These are phyloP conservation scores for Silene coronaria DNA, from an alignment of 179 eudicot genomes.

Conservation along the genomic window DNA sequence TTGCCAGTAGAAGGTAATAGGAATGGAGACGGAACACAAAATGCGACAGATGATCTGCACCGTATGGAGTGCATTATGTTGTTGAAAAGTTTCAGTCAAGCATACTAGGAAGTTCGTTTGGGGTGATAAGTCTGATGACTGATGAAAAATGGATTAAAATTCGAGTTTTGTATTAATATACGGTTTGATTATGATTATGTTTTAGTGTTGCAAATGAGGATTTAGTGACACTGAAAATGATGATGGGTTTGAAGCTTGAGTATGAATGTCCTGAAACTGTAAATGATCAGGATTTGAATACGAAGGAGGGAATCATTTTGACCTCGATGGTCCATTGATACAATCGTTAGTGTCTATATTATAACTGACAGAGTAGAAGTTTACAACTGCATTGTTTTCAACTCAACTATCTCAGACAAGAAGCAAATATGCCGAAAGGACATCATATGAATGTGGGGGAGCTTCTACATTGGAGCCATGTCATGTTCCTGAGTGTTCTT, in stretches of 20 bases:
- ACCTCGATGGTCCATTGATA: constrained; percentile 10
- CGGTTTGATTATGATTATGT: no score
- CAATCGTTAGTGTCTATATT: constrained; percentile 3
- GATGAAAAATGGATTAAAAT: neutral
- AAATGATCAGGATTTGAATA: no score
- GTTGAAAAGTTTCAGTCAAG: neutral
- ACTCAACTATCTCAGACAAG: constrained; percentile 6
- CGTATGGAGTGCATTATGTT: no score
- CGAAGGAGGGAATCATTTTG: constrained; percentile 7
- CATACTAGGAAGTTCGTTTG: neutral
- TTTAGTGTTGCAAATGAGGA: no score
- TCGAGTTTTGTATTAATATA: neutral
- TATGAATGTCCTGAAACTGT: neutral
- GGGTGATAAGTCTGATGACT: neutral
- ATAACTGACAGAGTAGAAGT: neutral
- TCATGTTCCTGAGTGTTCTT: constrained; percentile 25
- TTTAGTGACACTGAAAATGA: no score
- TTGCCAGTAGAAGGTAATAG: neutral
- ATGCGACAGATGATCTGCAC: no score
- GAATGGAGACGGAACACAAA: neutral
- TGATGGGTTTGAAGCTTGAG: no score
- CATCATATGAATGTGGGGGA: neutral
- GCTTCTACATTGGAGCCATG: neutral
- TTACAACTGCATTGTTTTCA: neutral
- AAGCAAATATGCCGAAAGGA: neutral